Evolutionary conservation across 2,329 filamentous ascomycete genomes (phyloP), one percentile per base, ranked within the genome.

Genomic region (Pyricularia sp.): DNA sequence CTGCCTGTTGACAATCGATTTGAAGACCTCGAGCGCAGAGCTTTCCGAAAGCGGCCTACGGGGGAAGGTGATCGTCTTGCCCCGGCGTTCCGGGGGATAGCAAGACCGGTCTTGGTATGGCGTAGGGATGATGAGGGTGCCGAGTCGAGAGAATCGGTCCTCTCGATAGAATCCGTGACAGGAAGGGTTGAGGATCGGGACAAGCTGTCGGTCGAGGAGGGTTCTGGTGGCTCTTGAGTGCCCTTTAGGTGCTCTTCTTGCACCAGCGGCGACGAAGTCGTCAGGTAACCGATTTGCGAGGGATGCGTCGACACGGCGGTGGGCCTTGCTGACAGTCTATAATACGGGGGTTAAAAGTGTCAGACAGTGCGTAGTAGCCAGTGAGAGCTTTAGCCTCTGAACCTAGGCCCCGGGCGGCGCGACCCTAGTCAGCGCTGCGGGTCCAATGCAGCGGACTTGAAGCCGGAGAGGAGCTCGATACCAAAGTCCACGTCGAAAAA

Each of bases 31-130:
- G 83, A 81, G 70, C 81, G 86, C 74, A 95, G 92, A 14, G 90
- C 90, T 75, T 90, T 88, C 77, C 86, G 90, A 71, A 94, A 81
- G 75, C 89, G 92, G 74, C 88, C 86, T 67, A 86, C 88, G 12
- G 91, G 90, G 11, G 92, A 94, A 25, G 86, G 83, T 28, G 88
- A 88, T 70, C 90, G 86, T 70, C 81, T 80, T 28, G 58, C 5
- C 25, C 23, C 58, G 3, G 58, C 10, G 73, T 78, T 80, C 72
- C 74, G 75, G 65, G 80, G 81, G 69, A 78, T 79, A 72, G 77
- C 81, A 70, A 81, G 81, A 70, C 74, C 78, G 64, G 78, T 78
- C 66, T 78, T 77, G 73, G 76, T 77, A 70, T 74, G 68, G 69
- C 72, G 55, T 75, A 79, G 71, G 64, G 75, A 69, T 63, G 74